These are phyloP conservation scores for Didymella glomerata DNA, from an alignment of 2,329 filamentous ascomycete genomes.

Conservation along the genomic window DNA sequence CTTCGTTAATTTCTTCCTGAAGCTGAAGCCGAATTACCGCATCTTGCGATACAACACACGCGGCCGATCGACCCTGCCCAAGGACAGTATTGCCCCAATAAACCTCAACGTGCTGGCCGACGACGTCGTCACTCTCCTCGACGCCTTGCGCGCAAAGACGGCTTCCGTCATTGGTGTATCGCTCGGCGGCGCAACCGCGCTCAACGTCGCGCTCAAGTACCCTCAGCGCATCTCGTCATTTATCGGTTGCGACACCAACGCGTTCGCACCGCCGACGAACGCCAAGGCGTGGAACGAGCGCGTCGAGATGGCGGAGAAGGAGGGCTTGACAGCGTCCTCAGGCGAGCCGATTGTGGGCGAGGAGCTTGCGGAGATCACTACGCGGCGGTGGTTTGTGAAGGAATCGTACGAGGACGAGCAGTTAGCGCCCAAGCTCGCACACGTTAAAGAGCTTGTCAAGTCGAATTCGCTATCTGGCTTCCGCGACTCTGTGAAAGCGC, in stretches of 20 bases:
- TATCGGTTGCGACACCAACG: conserved; percentile 82
- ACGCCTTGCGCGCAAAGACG: conserved; percentile 72
- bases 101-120: conserved; percentile 70
- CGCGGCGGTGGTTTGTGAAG: conserved; percentile 76
- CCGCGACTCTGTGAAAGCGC: conserved; percentile 70
- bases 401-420: conserved; percentile 64
- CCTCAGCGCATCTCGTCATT: conserved; percentile 68
- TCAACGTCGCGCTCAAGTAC: conserved; percentile 75
- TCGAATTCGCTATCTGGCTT: conserved; percentile 76
- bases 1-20: conserved; percentile 69
- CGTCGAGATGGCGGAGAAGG: conserved; percentile 71
- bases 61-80: conserved; percentile 65
- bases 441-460: conserved; percentile 74
- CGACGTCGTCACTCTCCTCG: conserved; percentile 72
- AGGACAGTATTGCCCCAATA: conserved; percentile 54
- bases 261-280: conserved; percentile 75
- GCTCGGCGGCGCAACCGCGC: conserved; percentile 79
- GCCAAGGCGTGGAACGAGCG: conserved; percentile 82
- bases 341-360: conserved; percentile 66
- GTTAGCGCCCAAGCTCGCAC: conserved; percentile 60
- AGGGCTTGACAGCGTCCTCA: conserved; percentile 47
- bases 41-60: conserved; percentile 81
- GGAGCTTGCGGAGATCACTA: conserved; percentile 73
- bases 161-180: conserved; percentile 78
- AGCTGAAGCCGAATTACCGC: conserved; percentile 68